Base-by-base conservation (phyloP, 108 stramenopile genomes). In the Mayamaea pseudoterrestris region DNA sequence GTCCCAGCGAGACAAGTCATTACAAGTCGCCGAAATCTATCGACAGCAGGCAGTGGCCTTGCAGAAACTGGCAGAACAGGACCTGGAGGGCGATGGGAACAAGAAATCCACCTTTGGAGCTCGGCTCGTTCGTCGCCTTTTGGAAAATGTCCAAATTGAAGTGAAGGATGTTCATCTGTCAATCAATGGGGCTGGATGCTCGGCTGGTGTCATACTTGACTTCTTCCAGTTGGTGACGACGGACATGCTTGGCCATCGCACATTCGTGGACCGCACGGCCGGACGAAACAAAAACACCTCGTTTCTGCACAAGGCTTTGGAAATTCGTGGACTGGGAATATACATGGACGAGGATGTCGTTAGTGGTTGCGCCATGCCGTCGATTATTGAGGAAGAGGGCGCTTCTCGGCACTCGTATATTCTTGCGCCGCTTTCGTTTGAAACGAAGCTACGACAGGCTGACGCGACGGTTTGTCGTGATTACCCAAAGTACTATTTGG, bases 81-180 rank as follows among this genome's bases (percentile, higher is more conserved):
- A 60, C 12, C 30, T 49, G 26, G 43, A 48, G 18, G 9, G 30
- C 12, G 47, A 47, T 4, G 26, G 31, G 9, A 35, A 36, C 32
- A 34, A 42, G 32, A 25, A 41, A 26, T 24, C 54, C 18, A 68
- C 62, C 9, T 86, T 90, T 57, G 63, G 56, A 12, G 47, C 71
- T 8, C 67, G 82, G 18, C 47, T 91, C 43, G 90, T 79, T 0
- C 68, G 82, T 11, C 58, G 82, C 6, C 83, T 91, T 30, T 48
- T 85, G 7, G 84, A 91, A 50, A 91, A 91, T 57, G 52, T 91
- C 21, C 82, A 86, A 54, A 52, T 91, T 5, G 83, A 86, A 58
- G 71, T 91, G 8, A 50, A 71, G 17, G 68, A 80, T 45, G 84
- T 91, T 0, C 79, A 86, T 35, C 22, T 91, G 12, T 45, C 67